Conservation (phyloP, 164 flowering plant genomes). For the Sedum album region DNA sequence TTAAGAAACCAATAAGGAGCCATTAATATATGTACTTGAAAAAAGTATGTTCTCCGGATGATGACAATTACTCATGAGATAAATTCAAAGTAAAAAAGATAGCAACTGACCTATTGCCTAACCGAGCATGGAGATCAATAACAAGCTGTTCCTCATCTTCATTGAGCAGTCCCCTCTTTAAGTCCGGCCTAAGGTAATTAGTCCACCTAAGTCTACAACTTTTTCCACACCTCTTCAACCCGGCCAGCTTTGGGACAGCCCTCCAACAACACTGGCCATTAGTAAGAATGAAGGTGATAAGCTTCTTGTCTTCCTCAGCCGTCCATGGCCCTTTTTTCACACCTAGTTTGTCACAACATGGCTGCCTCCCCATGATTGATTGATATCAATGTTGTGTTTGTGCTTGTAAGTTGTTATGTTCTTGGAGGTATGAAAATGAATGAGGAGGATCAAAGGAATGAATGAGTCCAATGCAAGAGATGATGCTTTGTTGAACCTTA, state of each 20-base stretch:
- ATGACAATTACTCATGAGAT: too few species aligned
- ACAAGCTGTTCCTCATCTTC: slow-evolving; percentile 27
- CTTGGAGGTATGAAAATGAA: background rate
- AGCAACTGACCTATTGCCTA: slow-evolving; percentile 23
- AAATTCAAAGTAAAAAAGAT: background rate
- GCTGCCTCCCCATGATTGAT: slow-evolving; percentile 28
- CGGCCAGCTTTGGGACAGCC: slow-evolving; percentile 33
- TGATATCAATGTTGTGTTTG: too few species aligned
- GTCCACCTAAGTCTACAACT: slow-evolving; percentile 33
- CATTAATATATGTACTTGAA: background rate
- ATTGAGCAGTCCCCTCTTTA: slow-evolving; percentile 27
- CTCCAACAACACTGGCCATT: slow-evolving; percentile 34
- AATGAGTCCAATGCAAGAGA: background rate
- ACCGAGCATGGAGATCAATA: slow-evolving; percentile 28
- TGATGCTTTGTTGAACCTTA: background rate
- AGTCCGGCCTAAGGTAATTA: slow-evolving; percentile 26
- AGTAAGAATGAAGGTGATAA: slow-evolving; percentile 23
- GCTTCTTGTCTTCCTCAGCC: slow-evolving; percentile 28
- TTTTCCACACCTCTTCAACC: slow-evolving; percentile 29
- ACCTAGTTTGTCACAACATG: slow-evolving; percentile 35
- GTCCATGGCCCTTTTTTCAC: slow-evolving; percentile 43
- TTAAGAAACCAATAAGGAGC: background rate
- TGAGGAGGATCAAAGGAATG: background rate
- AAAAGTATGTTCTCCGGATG: too few species aligned
- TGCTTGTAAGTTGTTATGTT: background rate